Percentiles rank a stretch among this genome's conserved stretches.
Evolutionary conservation across 2,329 filamentous ascomycete genomes (phyloP).

Genomic region (Fusarium longipes): DNA sequence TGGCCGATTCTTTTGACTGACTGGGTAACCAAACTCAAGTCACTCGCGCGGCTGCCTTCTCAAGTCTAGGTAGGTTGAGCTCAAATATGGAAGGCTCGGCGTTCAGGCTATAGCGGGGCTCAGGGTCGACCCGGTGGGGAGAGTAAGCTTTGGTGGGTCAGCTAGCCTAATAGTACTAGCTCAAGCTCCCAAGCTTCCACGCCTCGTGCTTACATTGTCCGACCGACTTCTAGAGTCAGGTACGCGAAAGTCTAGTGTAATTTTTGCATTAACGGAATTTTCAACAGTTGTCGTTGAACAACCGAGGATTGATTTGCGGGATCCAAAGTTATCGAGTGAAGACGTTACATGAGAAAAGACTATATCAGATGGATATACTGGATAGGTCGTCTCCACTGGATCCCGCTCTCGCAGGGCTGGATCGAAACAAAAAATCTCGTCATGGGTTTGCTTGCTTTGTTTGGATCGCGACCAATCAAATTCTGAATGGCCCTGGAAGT

Average conservation of each 20-base stretch:
- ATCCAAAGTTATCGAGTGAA: not conserved
- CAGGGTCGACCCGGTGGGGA: constrained; percentile 21
- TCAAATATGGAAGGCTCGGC: constrained; percentile 22
- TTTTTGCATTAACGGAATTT: not conserved
- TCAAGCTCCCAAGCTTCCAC: not conserved
- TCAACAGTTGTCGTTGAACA: not conserved
- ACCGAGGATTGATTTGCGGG: not conserved
- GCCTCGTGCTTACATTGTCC: constrained; percentile 10
- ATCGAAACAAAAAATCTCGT: constrained; percentile 26
- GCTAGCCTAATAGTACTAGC: constrained; percentile 5
- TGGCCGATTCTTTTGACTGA: too few relatives aligned
- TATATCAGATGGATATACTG: not conserved
- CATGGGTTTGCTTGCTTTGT: constrained; percentile 27
- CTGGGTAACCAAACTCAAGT: not conserved
- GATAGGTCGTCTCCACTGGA: constrained; percentile 22
- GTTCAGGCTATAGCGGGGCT: constrained; percentile 11
- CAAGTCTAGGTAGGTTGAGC: too few relatives aligned
- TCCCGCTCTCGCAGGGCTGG: constrained; percentile 39
- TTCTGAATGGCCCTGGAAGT: constrained; percentile 11
- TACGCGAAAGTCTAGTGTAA: constrained; percentile 18
- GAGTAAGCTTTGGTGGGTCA: constrained; percentile 26
- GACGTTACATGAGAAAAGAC: not conserved
- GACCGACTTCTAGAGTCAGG: constrained; percentile 20
- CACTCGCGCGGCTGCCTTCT: not conserved
- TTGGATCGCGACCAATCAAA: constrained; percentile 26